phyloP scores from a whole-genome alignment of 2,329 filamentous ascomycete species.

The Didymella arachidicola region DNA sequence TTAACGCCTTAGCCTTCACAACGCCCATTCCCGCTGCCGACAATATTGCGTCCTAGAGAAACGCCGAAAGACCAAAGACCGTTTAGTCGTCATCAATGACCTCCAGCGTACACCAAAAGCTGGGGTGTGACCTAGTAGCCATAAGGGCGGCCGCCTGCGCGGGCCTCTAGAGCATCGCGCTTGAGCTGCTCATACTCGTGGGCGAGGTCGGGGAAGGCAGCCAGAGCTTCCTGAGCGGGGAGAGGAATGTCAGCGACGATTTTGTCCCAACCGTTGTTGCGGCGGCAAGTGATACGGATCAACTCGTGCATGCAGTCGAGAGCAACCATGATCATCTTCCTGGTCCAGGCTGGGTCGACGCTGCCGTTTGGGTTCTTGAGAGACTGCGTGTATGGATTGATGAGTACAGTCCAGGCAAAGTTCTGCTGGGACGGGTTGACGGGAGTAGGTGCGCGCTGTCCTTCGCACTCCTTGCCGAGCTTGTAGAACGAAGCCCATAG shows the following conservation, averaged over 20 bases:
- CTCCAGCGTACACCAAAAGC: background rate
- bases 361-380: slow-evolving; percentile 33
- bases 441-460: slow-evolving; percentile 12
- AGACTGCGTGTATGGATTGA: slow-evolving; percentile 39
- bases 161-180: slow-evolving; percentile 30
- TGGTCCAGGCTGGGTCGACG: slow-evolving; percentile 28
- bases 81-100: background rate
- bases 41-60: background rate
- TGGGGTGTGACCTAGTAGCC: slow-evolving; percentile 21
- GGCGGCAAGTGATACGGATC: slow-evolving; percentile 26
- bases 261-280: slow-evolving; percentile 30
- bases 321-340: slow-evolving; percentile 25
- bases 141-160: slow-evolving; percentile 26
- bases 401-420: slow-evolving; percentile 34
- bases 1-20: background rate
- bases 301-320: slow-evolving; percentile 35
- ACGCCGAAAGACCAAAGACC: background rate
- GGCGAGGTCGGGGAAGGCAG: slow-evolving; percentile 30
- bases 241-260: slow-evolving; percentile 33
- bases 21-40: slow-evolving; percentile 3
- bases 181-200: slow-evolving; percentile 30
- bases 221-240: slow-evolving; percentile 27
- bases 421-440: slow-evolving; percentile 21
- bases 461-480: slow-evolving; percentile 27
- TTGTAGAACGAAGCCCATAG: slow-evolving; percentile 33